These are phyloP conservation scores for Loxodes magnus DNA, from an alignment of 73 alveolate species.

Conservation along the genomic window DNA sequence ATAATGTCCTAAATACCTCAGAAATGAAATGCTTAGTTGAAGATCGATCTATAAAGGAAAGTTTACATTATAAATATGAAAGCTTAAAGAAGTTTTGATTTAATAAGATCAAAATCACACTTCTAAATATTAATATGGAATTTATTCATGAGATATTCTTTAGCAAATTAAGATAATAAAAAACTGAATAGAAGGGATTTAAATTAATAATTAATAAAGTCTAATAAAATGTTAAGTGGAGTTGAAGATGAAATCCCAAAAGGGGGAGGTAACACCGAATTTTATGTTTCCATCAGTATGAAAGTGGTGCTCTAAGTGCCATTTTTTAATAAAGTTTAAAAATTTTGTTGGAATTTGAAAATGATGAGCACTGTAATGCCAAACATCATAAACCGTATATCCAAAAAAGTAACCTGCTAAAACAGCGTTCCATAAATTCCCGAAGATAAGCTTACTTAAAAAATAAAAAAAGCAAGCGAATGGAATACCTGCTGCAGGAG, in stretches of 20 bases:
- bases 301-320: slow-evolving; percentile 54
- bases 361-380: slow-evolving; percentile 49
- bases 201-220: too few species aligned
- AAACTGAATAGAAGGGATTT: too few species aligned
- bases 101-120: too few species aligned
- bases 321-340: slow-evolving; percentile 24
- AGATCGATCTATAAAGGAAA: too few species aligned
- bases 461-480: neutral
- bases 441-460: neutral
- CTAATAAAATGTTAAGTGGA: too few species aligned
- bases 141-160: too few species aligned
- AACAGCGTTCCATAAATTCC: slow-evolving; percentile 7
- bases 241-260: slow-evolving; percentile 50
- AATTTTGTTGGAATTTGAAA: slow-evolving; percentile 21
- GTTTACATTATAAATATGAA: too few species aligned
- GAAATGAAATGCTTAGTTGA: too few species aligned
- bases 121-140: too few species aligned
- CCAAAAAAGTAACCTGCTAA: slow-evolving; percentile 27
- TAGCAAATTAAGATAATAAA: too few species aligned
- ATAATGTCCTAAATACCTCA: too few species aligned
- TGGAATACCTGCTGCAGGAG: slow-evolving; percentile 28
- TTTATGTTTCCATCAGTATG: slow-evolving; percentile 26
- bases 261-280: slow-evolving; percentile 36
- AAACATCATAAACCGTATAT: slow-evolving; percentile 30
- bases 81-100: too few species aligned